Conservation (phyloP, 2,329 filamentous ascomycete species). For the Cladosporium sp. region DNA sequence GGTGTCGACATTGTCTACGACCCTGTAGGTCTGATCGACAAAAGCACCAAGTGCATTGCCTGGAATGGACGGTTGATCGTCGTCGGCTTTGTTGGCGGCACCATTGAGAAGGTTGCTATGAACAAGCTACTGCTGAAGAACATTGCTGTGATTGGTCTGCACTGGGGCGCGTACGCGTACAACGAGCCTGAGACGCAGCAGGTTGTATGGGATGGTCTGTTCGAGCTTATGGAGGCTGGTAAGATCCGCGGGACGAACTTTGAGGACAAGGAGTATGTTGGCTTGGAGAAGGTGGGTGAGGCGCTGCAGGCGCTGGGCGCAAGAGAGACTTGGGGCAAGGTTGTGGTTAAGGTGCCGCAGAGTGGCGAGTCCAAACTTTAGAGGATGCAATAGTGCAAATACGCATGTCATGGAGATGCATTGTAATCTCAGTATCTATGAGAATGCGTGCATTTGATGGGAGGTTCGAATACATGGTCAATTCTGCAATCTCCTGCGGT, state of each 20-base stretch:
- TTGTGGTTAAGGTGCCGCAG: constrained; percentile 82
- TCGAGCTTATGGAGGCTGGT: constrained; percentile 71
- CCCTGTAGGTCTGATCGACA: constrained; percentile 85
- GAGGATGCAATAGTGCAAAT: neutral
- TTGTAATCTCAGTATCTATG: too few species aligned
- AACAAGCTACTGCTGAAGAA: constrained; percentile 95
- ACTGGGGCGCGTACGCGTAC: constrained; percentile 83
- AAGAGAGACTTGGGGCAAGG: constrained; percentile 92
- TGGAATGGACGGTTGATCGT: constrained; percentile 90
- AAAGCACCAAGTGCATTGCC: constrained; percentile 84
- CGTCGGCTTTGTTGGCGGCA: constrained; percentile 83
- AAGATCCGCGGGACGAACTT: constrained; percentile 83
- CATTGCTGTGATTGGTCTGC: constrained; percentile 82
- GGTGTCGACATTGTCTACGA: constrained; percentile 95
- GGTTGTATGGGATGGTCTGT: constrained; percentile 79
- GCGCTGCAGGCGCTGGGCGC: constrained; percentile 76
- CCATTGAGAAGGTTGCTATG: constrained; percentile 87
- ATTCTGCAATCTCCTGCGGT: too few species aligned
- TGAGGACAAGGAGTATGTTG: constrained; percentile 77
- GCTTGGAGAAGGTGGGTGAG: constrained; percentile 74
- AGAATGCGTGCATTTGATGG: too few species aligned
- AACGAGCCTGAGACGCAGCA: constrained; percentile 71
- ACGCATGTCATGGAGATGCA: neutral
- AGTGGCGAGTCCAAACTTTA: constrained; percentile 26
- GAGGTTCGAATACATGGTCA: too few species aligned